phyloP scores from a whole-genome alignment of 2,329 filamentous ascomycete genomes.

The Botryotinia globosa region DNA sequence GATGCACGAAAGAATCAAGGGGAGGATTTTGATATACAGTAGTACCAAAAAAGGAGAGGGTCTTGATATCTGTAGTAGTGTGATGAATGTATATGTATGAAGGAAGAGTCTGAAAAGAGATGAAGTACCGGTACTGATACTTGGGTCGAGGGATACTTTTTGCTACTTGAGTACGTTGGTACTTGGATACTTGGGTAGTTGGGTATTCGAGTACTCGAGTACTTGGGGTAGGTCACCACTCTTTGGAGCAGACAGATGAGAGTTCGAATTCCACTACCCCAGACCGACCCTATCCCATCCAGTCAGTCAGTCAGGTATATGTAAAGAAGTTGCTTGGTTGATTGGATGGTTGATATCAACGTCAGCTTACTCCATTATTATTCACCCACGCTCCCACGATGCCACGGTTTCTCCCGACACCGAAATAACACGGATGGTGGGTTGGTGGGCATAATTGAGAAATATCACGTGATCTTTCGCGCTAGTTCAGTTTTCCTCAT shows the following conservation, averaged over 20 bases:
- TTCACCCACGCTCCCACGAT: background rate
- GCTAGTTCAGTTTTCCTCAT: constrained; percentile 20
- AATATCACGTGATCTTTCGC: constrained; percentile 6
- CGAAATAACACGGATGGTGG: constrained; percentile 10
- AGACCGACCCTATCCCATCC: background rate
- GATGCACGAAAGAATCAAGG: background rate
- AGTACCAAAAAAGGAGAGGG: background rate
- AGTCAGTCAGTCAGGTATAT: background rate
- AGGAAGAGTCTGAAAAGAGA: background rate
- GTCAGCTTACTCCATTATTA: background rate
- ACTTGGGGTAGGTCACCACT: background rate
- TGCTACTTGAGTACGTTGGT: background rate
- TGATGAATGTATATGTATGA: background rate
- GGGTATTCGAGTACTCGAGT: too few relatives aligned
- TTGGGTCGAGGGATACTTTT: background rate
- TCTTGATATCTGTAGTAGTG: background rate
- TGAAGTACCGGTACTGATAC: background rate
- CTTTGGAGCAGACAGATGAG: background rate
- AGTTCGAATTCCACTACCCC: background rate
- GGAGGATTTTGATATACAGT: background rate
- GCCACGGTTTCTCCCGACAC: constrained; percentile 18
- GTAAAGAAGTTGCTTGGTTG: background rate
- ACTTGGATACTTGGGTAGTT: background rate
- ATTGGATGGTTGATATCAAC: background rate
- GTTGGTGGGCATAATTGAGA: background rate